Evolutionary conservation across 2,329 filamentous ascomycete genomes (phyloP).

Genomic region (Alternaria triticimaculans): DNA sequence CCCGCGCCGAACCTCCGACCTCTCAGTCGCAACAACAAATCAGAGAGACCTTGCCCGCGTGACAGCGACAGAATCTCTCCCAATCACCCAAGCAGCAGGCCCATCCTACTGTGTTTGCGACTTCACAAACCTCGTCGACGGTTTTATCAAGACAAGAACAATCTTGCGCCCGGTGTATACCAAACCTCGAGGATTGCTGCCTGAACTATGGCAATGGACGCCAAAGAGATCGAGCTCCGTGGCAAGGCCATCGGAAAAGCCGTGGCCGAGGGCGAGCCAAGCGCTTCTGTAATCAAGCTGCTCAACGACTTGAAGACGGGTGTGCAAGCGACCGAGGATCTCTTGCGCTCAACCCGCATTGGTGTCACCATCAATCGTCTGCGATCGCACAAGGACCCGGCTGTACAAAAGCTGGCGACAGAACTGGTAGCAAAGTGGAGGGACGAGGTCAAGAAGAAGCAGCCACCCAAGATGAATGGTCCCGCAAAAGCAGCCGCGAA

Average conservation of each 20-base stretch:
- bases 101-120: background rate
- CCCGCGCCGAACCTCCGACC: slow-evolving; percentile 11
- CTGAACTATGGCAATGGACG: slow-evolving; percentile 66
- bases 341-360: slow-evolving; percentile 88
- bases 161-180: background rate
- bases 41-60: slow-evolving; percentile 1
- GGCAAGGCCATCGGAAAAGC: slow-evolving; percentile 84
- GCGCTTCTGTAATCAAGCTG: slow-evolving; percentile 73
- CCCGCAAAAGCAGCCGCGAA: slow-evolving; percentile 32
- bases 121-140: background rate
- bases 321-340: slow-evolving; percentile 83
- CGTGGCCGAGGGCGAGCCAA: slow-evolving; percentile 73
- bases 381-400: slow-evolving; percentile 76
- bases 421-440: slow-evolving; percentile 91
- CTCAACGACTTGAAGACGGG: slow-evolving; percentile 81
- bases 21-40: slow-evolving; percentile 4
- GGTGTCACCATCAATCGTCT: slow-evolving; percentile 88
- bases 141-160: background rate
- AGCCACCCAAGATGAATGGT: slow-evolving; percentile 33
- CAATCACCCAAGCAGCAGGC: background rate
- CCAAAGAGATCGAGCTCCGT: slow-evolving; percentile 78
- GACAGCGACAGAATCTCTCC: background rate
- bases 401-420: slow-evolving; percentile 74
- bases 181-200: background rate
- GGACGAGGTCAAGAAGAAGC: slow-evolving; percentile 70